Evolutionary conservation across 208 protist species (phyloP), one percentile per base, ranked within the genome.

Genomic region (Polymyxa betae): DNA sequence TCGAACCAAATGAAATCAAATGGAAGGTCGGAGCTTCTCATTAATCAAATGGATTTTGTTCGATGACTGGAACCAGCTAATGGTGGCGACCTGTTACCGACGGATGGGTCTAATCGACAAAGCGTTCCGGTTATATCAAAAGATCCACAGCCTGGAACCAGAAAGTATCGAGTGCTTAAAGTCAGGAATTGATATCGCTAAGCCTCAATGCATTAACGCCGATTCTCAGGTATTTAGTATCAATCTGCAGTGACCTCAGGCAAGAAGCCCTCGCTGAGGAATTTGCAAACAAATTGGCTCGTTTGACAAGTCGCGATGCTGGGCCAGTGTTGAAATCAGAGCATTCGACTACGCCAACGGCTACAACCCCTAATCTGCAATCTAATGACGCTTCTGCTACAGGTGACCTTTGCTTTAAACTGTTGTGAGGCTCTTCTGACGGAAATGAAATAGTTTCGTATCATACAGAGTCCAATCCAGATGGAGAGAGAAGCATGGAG

Each of bases 1-100:
- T 99, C 60, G 95, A 98, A 93, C 97, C 97, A 29, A 93, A 95
- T 72, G 96, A 98, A 93, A 96, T 98, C 89, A 97, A 98, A 92
- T 99, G 97, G 97, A 95, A 96, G 94, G 93, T 99, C 87, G 97
- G 98, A 96, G 45, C 90, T 72, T 90, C 92, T 12, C 72, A 45
- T 20, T 35, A 20, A 43, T 45, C 10, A 20, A 20, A 38, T 82
- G 72, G n/a, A 43, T 20, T 20, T 43, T 43, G 12, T 35, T 43
- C 35, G n/a, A 35, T 45, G n/a, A n/a, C 35, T 82, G 5, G 5
- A 5, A 82, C n/a, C 72, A 82, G 89, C 45, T 90, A 44, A 90
- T 90, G 91, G 95, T 98, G 43, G 97, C 96, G n/a, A 97, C 94
- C 35, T 98, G 97, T 95, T 95, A 98, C 91, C 94, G 97, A 87